Percentiles rank a stretch among this genome's conserved stretches.
These are phyloP conservation scores for Leccinum pachyderme DNA, from an alignment of 1,284 basidiomycete species.

Conservation along the genomic window DNA sequence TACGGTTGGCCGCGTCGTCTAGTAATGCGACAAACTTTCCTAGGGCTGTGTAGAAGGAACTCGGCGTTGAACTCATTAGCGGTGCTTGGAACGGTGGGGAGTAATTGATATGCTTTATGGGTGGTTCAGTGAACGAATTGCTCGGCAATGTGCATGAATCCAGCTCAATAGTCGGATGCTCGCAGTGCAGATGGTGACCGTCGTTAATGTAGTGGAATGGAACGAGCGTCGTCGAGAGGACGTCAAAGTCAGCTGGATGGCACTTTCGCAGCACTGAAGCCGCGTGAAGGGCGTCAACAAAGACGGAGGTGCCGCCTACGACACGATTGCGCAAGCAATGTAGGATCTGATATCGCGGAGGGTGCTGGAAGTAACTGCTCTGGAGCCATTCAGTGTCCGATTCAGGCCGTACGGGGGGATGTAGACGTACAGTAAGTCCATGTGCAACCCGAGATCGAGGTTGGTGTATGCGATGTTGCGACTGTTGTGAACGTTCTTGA, in stretches of 20 bases:
- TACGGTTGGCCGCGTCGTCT: constrained; percentile 54
- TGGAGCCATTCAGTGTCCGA: constrained; percentile 1
- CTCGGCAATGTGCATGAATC: constrained; percentile 23
- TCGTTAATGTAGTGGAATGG: constrained; percentile 93
- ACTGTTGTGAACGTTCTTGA: constrained; percentile 72
- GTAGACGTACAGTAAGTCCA: constrained; percentile 80
- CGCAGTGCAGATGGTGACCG: constrained; percentile 76
- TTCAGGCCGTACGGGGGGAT: neutral
- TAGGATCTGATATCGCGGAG: constrained; percentile 89
- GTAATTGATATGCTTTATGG: constrained; percentile 79
- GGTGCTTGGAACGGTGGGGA: constrained; percentile 95
- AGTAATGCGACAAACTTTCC: constrained; percentile 61
- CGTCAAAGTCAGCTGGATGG: constrained; percentile 55
- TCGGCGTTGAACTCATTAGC: constrained; percentile 48
- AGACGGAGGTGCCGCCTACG: constrained; percentile 83
- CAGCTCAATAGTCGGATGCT: constrained; percentile 83
- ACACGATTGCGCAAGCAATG: constrained; percentile 87
- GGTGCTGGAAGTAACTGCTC: constrained; percentile 80
- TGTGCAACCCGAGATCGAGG: constrained; percentile 85
- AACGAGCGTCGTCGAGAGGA: constrained; percentile 64
- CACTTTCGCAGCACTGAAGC: constrained; percentile 56
- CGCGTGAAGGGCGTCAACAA: constrained; percentile 80
- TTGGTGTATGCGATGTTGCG: constrained; percentile 96
- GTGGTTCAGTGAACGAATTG: constrained; percentile 12
- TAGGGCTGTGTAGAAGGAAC: constrained; percentile 67